Evolutionary conservation across 2,329 filamentous ascomycete species (phyloP).

Genomic region (Sporothrix euskadiensis): DNA sequence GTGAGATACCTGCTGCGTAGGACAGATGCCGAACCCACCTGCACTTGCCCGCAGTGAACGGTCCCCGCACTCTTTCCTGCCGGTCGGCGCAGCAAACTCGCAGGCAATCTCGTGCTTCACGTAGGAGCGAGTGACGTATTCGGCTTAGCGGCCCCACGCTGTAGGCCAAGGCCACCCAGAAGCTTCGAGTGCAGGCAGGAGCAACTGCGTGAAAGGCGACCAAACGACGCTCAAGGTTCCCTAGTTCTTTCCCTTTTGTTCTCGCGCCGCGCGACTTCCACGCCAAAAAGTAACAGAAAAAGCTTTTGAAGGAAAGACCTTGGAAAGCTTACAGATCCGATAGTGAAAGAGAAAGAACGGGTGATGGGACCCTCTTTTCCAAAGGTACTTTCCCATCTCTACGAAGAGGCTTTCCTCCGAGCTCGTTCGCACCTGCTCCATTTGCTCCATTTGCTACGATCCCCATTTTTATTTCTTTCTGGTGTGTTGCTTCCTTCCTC

Average conservation of each 20-base stretch:
- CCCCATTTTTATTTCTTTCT: constrained; percentile 16
- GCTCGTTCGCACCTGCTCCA: constrained; percentile 17
- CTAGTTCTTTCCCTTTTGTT: constrained; percentile 1
- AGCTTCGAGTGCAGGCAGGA: background rate
- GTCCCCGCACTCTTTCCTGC: constrained; percentile 11
- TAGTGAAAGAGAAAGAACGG: background rate
- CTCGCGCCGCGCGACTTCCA: background rate
- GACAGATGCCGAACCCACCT: too few relatives aligned
- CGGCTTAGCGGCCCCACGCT: constrained; percentile 13
- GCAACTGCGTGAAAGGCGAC: background rate
- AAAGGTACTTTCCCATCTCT: background rate
- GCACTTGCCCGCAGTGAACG: background rate
- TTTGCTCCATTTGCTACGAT: constrained; percentile 11
- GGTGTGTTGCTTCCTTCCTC: background rate
- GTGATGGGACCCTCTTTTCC: background rate
- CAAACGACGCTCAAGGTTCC: background rate
- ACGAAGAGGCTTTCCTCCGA: background rate
- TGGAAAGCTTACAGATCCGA: background rate
- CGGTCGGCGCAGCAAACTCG: constrained; percentile 1
- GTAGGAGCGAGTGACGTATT: constrained; percentile 16
- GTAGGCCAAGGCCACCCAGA: constrained; percentile 10
- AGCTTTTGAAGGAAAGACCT: background rate
- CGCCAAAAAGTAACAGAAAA: background rate
- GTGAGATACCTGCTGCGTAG: background rate
- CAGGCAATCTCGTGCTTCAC: background rate